Base-by-base conservation (phyloP, 176 grass and related monocot genomes). In the Triticum dicoccoides region DNA sequence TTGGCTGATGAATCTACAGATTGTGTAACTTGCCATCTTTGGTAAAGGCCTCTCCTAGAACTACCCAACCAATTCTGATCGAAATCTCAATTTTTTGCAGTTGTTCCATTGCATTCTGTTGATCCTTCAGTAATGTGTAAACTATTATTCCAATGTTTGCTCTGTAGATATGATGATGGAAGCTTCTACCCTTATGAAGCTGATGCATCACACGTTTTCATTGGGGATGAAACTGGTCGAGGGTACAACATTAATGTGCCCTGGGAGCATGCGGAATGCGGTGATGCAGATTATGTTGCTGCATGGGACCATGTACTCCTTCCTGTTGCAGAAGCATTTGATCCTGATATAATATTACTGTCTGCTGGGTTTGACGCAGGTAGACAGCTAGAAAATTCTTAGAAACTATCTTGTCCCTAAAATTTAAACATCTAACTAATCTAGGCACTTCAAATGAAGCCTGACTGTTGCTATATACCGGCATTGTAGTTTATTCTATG, bases 351-450 rank as follows among this genome's bases (percentile, higher is more conserved):
- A 58, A 85, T 98, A 82, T 78, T 98, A 75, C 78, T 96, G 49
- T 98, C 97, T 80, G 94, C 97, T 83, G 97, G 97, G 80, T 98
- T 96, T 89, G 97, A 98, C 58, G 94, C 97, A 94, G 97, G 97
- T 94, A 78, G 79, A 18, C 58, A 63, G 33, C n/a, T 81, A 20
- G 8, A 45, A 79, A 70, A 33, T 80, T 70, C 45, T 63, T 86
- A 61, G 35, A 24, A 66, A 79, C 5, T 76, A 11, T 45, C 42
- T 66, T 80, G 73, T 69, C 63, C 9, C 20, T 69, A 67, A 14
- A 75, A 68, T 67, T 14, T 20, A 34, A 49, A 76, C 9, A 76
- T 47, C 13, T 45, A 79, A 58, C 13, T 49, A 89, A 84, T 89
- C 23, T 84, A 78, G 11, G 64, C 63, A 78, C 61, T 86, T 61